Base-by-base conservation (phyloP, 352 stramenopile genomes). In the Blastocystis hominis region DNA sequence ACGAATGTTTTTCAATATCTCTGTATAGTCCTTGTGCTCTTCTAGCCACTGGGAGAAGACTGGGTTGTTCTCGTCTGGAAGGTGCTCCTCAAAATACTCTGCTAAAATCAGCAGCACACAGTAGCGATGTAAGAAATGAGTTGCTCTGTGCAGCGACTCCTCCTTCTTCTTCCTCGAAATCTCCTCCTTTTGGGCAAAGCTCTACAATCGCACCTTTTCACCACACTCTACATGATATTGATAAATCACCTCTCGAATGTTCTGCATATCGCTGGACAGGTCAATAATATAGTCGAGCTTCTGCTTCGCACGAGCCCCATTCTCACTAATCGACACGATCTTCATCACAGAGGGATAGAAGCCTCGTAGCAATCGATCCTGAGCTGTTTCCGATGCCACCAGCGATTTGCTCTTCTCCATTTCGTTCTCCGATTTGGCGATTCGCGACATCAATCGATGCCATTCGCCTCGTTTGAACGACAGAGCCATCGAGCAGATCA, bases 401-500 rank as follows among this genome's bases (percentile, higher is more conserved):
- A 34, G 30, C 13, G n/a, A 20, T n/a, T 20, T 20, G 20, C 44
- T 20, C 7, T 63, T 80, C 36, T 5, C 40, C 17, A 55, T 53
- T 46, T 54, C 72, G 9, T 17, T 38, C 17, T 80, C 70, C 9
- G 59, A 68, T 38, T 68, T 38, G 2, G 36, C 40, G 44, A 72
- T 72, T 42, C 62, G n/a, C 38, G 62, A 46, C 62, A 72, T 72
- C 20, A 72, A 20, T 15, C 42, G 63, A n/a, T 84, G 72, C 72
- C 72, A 84, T 17, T 84, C 47, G 42, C 72, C 72, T 20, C 47
- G 10, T 46, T 84, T 84, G 55, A 84, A 84, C 20, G 72, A 56
- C 13, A 84, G 55, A n/a, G 53, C 89, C 92, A 95, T 94, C 79
- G 93, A 94, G 1, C 93, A 92, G 77, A 93, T 95, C 10, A 95